These are phyloP conservation scores for Arthroderma sp. DNA, from an alignment of 2,329 filamentous ascomycete species.

Conservation along the genomic window DNA sequence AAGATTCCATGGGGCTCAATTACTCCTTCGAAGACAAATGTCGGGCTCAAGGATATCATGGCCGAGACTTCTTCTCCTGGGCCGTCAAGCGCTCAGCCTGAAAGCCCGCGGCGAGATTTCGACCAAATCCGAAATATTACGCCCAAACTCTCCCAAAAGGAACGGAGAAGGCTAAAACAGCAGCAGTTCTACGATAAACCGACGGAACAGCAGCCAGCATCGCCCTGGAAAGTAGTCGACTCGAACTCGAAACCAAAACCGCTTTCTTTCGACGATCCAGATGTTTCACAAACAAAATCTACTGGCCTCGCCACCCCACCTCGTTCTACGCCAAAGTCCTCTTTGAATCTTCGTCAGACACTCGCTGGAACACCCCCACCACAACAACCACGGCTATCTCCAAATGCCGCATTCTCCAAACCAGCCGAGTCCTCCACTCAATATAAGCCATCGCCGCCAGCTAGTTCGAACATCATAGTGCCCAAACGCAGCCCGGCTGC, in stretches of 20 bases:
- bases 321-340: conserved; percentile 27
- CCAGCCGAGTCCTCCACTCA: neutral
- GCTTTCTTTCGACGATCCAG: conserved; percentile 2
- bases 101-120: conserved; percentile 35
- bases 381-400: neutral
- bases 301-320: conserved; percentile 3
- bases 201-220: conserved; percentile 21
- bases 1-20: conserved; percentile 41
- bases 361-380: conserved; percentile 34
- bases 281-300: conserved; percentile 3
- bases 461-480: neutral
- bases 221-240: conserved; percentile 54
- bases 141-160: conserved; percentile 74
- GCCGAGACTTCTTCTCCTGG: conserved; percentile 41
- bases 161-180: conserved; percentile 72
- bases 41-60: conserved; percentile 70
- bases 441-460: conserved; percentile 4
- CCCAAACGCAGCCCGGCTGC: conserved; percentile 8
- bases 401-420: neutral
- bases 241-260: conserved; percentile 17
- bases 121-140: conserved; percentile 25
- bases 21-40: conserved; percentile 46
- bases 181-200: conserved; percentile 40
- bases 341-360: conserved; percentile 50
- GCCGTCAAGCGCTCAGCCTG: conserved; percentile 41